Conservation (phyloP, 768 basidiomycete genomes). For the Phylloporus sp. region DNA sequence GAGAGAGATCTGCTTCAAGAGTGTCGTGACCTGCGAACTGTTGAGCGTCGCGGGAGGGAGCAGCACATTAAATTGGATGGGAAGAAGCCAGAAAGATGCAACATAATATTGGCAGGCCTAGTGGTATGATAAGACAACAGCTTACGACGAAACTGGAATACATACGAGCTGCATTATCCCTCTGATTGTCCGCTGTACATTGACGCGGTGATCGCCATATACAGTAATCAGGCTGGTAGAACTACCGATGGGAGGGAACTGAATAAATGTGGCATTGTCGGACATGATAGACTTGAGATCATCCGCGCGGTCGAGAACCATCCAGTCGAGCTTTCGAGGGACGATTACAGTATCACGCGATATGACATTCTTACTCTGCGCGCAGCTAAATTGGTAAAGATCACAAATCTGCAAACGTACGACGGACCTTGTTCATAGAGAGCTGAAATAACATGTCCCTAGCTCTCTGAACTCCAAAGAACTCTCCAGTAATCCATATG, state of each 20-base stretch:
- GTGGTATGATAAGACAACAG: conserved; percentile 10
- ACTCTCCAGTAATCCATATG: conserved; percentile 97
- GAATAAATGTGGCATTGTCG: conserved; percentile 95
- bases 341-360: conserved; percentile 92
- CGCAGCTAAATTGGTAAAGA: background rate
- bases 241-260: conserved; percentile 89
- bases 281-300: conserved; percentile 91
- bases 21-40: conserved; percentile 73
- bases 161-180: conserved; percentile 92
- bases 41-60: conserved; percentile 80
- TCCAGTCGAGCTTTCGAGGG: conserved; percentile 97
- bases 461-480: conserved; percentile 92
- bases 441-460: conserved; percentile 92
- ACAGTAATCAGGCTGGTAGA: conserved; percentile 91
- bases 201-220: conserved; percentile 90
- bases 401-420: background rate
- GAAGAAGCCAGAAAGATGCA: conserved; percentile 96
- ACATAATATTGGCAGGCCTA: conserved; percentile 95
- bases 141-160: conserved; percentile 21
- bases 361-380: conserved; percentile 81
- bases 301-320: conserved; percentile 93
- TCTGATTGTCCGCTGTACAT: conserved; percentile 90
- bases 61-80: conserved; percentile 89
- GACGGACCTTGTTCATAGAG: conserved; percentile 75
- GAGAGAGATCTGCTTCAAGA: conserved; percentile 84